Evolutionary conservation across 495 filamentous ascomycete species (phyloP).

Genomic region (Viridothelium virens): DNA sequence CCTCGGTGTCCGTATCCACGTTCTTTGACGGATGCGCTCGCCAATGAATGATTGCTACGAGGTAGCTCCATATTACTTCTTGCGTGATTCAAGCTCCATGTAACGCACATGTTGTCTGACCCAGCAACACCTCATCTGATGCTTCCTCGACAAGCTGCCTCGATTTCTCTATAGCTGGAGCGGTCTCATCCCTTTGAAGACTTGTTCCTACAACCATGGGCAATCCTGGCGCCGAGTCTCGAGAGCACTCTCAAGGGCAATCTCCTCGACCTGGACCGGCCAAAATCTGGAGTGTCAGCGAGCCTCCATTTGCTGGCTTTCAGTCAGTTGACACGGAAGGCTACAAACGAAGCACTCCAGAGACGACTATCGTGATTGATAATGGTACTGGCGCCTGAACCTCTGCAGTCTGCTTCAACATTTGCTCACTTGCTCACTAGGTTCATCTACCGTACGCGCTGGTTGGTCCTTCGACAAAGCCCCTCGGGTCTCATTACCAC

Average conservation of each 20-base stretch:
- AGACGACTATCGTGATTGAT: slow-evolving; percentile 88
- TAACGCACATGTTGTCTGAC: no score
- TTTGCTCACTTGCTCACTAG: slow-evolving; percentile 37
- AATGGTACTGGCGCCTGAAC: slow-evolving; percentile 59
- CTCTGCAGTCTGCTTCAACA: not conserved
- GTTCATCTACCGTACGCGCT: slow-evolving; percentile 78
- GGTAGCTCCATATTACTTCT: no score
- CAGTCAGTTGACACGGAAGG: slow-evolving; percentile 56
- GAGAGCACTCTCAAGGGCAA: slow-evolving; percentile 14
- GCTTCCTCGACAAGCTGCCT: not conserved
- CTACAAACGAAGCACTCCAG: slow-evolving; percentile 43
- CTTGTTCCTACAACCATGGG: not conserved
- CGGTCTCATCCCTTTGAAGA: not conserved
- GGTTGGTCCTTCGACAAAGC: slow-evolving; percentile 86
- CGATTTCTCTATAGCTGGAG: not conserved
- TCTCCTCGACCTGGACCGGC: slow-evolving; percentile 45
- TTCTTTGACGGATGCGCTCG: no score
- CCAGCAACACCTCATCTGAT: not conserved
- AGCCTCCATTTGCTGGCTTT: slow-evolving; percentile 72
- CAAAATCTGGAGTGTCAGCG: slow-evolving; percentile 50
- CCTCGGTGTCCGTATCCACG: no score
- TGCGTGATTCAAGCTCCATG: no score
- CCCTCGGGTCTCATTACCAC: slow-evolving; percentile 72
- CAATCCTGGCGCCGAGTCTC: not conserved
- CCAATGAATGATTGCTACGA: no score